Base-by-base conservation (phyloP, 345 rosid species). In the Cochlearia excelsa region DNA sequence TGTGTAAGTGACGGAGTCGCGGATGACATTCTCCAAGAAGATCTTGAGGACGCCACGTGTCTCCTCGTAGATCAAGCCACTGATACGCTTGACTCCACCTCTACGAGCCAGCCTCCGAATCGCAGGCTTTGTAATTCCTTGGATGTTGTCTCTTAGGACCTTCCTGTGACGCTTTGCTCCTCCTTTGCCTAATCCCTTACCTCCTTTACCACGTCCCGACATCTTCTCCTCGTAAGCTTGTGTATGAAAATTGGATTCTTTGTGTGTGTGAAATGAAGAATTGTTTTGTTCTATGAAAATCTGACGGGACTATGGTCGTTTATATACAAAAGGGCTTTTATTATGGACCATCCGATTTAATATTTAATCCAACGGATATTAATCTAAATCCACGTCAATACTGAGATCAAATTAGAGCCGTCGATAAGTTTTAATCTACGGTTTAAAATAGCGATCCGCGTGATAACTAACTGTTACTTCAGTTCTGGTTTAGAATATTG, bases 11-110 rank as follows among this genome's bases (percentile, higher is more conserved):
- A 68, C 72, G 11, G 72, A 66, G 7, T 68, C 72, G 38, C 66
- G 72, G 29, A 68, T 68, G 1, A 68, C 72, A 37, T 68, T 68
- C 54, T 68, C 72, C 47, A 68, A 46, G 47, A 68, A 68, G 61
- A 68, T 68, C 55, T 68, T 68, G 43, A 68, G 72, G 5, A 68
- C 72, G 0, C 72, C 72, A 27, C 66, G 66, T 0, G 72, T 68
- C 66, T 68, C 72, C 1, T 68, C 72, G 23, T 68, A 68, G 54
- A 68, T 68, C 0, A 68, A 11, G 30, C 73, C 73, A 54, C 73
- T 69, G 37, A 69, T 69, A 60, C 73, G 73, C 62, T 69, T 69
- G 6, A 69, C 73, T 7, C 73, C 73, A 51, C 68, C 73, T 57
- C 73, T 61, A 46, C 73, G 68, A 54, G 73, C 73, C 43, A 69